Conservation (phyloP, 2,329 filamentous ascomycete genomes). For the Beauveria scarabaeidicola region DNA sequence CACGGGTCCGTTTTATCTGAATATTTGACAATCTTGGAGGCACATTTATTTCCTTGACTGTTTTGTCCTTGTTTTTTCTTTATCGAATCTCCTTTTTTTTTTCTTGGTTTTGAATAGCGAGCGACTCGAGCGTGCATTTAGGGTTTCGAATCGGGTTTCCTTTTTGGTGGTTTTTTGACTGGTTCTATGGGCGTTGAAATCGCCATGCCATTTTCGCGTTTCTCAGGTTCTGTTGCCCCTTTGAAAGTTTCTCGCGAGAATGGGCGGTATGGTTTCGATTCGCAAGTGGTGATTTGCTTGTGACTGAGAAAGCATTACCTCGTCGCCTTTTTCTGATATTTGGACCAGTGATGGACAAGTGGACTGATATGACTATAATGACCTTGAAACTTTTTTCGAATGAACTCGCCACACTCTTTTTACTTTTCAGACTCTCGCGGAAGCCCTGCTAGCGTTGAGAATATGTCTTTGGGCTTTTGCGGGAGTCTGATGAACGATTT, state of each 20-base stretch:
- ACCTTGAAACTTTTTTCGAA: neutral
- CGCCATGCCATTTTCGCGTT: neutral
- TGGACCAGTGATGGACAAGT: conserved; percentile 6
- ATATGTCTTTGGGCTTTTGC: neutral
- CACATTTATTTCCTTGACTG: conserved; percentile 24
- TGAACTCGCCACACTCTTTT: neutral
- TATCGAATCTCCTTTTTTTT: conserved; percentile 8
- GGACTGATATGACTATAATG: conserved; percentile 11
- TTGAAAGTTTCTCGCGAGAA: neutral
- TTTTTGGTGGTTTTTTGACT: conserved; percentile 17
- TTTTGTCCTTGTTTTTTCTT: conserved; percentile 17
- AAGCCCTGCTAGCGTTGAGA: neutral
- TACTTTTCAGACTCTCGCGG: neutral
- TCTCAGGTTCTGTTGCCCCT: neutral
- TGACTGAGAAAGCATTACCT: neutral
- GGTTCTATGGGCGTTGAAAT: conserved; percentile 7
- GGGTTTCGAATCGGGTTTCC: conserved; percentile 18
- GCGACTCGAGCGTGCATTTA: conserved; percentile 12
- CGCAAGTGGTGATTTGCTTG: neutral
- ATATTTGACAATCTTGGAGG: conserved; percentile 15
- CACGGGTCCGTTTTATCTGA: conserved; percentile 20
- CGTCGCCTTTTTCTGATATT: neutral
- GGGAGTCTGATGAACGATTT: neutral
- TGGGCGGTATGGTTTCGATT: neutral
- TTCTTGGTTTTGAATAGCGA: conserved; percentile 13